A percentile compares a stretch with the other conserved stretches of the same genome.
Evolutionary conservation across 129 eudicot species (phyloP).

Genomic region (carrot (Daucus carota)): DNA sequence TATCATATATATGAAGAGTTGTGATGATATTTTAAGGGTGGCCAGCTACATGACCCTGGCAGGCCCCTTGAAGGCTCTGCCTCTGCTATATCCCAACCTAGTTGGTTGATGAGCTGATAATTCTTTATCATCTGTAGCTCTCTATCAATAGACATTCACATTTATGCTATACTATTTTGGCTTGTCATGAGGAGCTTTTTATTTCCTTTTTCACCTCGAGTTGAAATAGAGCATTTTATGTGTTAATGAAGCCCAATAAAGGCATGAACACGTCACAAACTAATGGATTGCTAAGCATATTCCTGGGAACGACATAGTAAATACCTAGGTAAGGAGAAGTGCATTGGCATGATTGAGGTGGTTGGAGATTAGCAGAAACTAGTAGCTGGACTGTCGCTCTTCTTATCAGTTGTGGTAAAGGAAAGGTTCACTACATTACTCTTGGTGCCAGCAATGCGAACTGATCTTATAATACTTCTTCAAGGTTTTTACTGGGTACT

Average conservation of each 20-base stretch:
- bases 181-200: not conserved
- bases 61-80: too few species aligned
- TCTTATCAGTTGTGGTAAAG: not conserved
- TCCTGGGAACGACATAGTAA: not conserved
- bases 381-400: not conserved
- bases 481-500: not conserved
- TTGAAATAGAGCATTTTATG: not conserved
- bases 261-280: not conserved
- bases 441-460: not conserved
- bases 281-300: not conserved
- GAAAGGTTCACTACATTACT: not conserved
- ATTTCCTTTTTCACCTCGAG: not conserved
- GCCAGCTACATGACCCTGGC: too few species aligned
- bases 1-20: too few species aligned
- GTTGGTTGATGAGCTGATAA: not conserved
- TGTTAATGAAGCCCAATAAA: not conserved
- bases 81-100: not conserved
- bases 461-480: not conserved
- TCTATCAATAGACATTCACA: not conserved
- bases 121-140: not conserved
- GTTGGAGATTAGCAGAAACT: too few species aligned
- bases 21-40: too few species aligned
- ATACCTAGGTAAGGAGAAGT: not conserved
- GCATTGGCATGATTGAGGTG: not conserved
- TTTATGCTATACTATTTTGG: not conserved